A percentile compares a stretch with the other conserved stretches of the same genome.
Evolutionary conservation across 176 grass and related monocot species (phyloP).

Genomic region (Panicum miliaceum): DNA sequence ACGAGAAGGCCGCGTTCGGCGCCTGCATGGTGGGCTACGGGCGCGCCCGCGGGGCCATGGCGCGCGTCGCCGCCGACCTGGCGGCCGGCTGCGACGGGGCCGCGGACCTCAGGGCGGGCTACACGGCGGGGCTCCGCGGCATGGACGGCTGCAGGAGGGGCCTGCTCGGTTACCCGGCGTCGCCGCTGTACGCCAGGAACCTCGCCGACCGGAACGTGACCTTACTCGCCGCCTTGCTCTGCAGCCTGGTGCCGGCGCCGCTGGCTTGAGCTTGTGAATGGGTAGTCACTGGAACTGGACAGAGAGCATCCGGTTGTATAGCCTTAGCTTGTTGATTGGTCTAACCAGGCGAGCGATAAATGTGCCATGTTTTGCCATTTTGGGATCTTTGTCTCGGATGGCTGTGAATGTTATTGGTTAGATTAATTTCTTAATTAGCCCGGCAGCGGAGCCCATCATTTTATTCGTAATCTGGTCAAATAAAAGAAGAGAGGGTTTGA

Average conservation of each 20-base stretch:
- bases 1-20: conserved; percentile 35
- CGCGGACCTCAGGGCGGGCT: background rate
- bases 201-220: conserved; percentile 48
- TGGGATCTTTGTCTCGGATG: background rate
- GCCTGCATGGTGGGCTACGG: conserved; percentile 39
- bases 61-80: conserved; percentile 40
- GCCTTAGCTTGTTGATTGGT: background rate
- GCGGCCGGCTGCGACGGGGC: background rate
- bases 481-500: too few species aligned
- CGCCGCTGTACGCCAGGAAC: conserved; percentile 31
- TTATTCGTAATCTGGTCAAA: too few species aligned
- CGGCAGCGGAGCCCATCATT: too few species aligned
- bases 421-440: background rate
- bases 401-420: background rate
- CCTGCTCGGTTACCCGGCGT: background rate
- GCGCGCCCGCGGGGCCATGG: conserved; percentile 14
- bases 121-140: conserved; percentile 25
- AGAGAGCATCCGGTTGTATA: background rate
- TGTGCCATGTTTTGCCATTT: background rate
- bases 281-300: background rate
- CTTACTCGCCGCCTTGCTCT: conserved; percentile 40
- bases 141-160: conserved; percentile 43
- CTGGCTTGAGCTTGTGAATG: too few species aligned
- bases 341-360: background rate
- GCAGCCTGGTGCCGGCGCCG: conserved; percentile 19